Base-by-base conservation (phyloP, 352 stramenopile genomes). In the Pythium phragmitis region DNA sequence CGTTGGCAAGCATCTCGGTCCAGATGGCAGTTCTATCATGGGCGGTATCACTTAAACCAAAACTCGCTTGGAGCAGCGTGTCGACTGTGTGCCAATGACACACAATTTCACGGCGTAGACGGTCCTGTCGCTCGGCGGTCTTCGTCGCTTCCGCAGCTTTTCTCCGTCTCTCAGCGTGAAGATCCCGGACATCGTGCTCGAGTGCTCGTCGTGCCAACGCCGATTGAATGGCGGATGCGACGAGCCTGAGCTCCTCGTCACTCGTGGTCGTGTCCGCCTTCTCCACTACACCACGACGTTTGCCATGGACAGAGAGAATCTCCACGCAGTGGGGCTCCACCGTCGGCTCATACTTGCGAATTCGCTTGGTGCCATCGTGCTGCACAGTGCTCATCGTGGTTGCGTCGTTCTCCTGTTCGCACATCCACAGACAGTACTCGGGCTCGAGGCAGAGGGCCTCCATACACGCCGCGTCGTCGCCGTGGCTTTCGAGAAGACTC, bases 341-440 rank as follows among this genome's bases (percentile, higher is more conserved):
- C 3, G 21, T 36, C 0, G 17, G 46, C 9, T 57, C 48, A 8
- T 43, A 41, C 1, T 12, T 30, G 17, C 21, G 17, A 0, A 34
- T 36, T 1, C 7, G 48, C 13, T 30, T 67, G 3, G 34, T 36
- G n/a, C 42, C 60, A 11, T 55, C 50, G 0, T 8, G 19, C 7
- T 48, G 46, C 2, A 39, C 23, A 3, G 45, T 56, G 45, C 46
- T 49, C 17, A 65, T 11, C 5, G 33, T 41, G 0, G 13, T 26
- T 13, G 17, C 47, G 14, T 57, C 34, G 26, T 42, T 16, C 37
- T 17, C 39, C 11, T 34, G 12, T 23, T 47, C 57, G 12, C 26
- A 14, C 1, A 65, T 34, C 57, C 57, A 65, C 2, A 65, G 23
- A 6, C 23, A 45, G 14, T 57, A 55, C 4, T 33, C 37, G 14